These are phyloP conservation scores for Areca catechu DNA, from an alignment of 176 grass and related monocot genomes.

Conservation along the genomic window DNA sequence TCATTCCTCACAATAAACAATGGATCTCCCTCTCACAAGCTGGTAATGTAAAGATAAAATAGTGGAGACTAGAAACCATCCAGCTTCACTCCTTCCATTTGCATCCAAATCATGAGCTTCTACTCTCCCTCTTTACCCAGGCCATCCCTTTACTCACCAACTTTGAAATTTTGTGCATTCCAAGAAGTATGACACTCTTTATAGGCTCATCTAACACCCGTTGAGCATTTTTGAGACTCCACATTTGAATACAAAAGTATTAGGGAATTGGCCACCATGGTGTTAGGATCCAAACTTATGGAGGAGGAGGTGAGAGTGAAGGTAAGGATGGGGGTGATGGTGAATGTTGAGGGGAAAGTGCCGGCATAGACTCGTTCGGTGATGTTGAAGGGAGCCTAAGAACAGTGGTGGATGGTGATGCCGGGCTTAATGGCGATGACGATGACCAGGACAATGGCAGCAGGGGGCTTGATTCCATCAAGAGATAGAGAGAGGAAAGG, in stretches of 20 bases:
- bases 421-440: no score
- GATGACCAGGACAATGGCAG: no score
- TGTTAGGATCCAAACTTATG: background rate
- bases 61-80: constrained; percentile 41
- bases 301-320: constrained; percentile 26
- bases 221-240: constrained; percentile 4
- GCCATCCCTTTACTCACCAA: background rate
- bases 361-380: background rate
- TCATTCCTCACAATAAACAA: constrained; percentile 25
- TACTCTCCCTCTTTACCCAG: background rate
- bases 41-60: constrained; percentile 16
- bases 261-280: constrained; percentile 4
- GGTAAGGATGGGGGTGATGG: constrained; percentile 19
- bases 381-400: constrained; percentile 11
- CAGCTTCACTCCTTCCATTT: constrained; percentile 21
- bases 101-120: constrained; percentile 31
- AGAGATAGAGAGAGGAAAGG: no score
- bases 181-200: constrained; percentile 40
- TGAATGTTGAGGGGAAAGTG: constrained; percentile 19
- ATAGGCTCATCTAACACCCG: constrained; percentile 52
- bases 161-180: constrained; percentile 42
- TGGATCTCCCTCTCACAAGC: constrained; percentile 45
- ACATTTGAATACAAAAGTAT: constrained; percentile 13
- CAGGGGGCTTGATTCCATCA: no score
- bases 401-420: background rate